Conservation (phyloP, 2,329 filamentous ascomycete species). For the Tolypocladium pustulatum region DNA sequence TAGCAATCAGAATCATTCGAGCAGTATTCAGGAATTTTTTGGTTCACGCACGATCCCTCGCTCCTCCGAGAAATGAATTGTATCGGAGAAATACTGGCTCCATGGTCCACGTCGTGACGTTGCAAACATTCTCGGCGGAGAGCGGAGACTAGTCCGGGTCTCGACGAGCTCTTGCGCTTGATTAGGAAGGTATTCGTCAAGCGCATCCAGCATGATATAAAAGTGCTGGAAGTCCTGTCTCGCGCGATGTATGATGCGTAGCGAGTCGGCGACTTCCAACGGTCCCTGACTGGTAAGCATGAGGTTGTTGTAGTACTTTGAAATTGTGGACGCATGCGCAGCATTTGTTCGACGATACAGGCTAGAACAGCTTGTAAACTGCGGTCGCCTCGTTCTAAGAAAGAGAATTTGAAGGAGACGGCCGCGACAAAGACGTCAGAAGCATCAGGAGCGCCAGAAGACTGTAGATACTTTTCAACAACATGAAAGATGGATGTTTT, state of each 20-base stretch:
- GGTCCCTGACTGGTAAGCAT: not conserved
- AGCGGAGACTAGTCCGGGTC: not conserved
- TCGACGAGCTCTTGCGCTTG: not conserved
- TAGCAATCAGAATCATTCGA: not conserved
- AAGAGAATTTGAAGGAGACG: too few relatives aligned
- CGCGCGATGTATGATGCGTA: not conserved
- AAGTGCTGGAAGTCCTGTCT: not conserved
- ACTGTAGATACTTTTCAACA: not conserved
- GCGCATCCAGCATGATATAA: not conserved
- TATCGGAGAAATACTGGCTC: not conserved
- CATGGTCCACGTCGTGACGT: not conserved
- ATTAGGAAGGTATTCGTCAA: not conserved
- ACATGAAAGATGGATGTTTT: not conserved
- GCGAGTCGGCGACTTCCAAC: not conserved
- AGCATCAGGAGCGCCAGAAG: not conserved
- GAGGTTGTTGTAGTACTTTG: not conserved
- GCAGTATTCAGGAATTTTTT: not conserved
- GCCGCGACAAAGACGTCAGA: not conserved
- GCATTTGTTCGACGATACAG: not conserved
- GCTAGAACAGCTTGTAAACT: not conserved
- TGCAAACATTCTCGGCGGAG: not conserved
- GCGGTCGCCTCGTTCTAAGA: not conserved
- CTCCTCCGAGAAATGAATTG: not conserved
- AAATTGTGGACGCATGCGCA: not conserved
- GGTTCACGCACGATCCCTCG: not conserved